These are phyloP conservation scores for Epithele typhae DNA, from an alignment of 768 basidiomycete genomes.

Conservation along the genomic window DNA sequence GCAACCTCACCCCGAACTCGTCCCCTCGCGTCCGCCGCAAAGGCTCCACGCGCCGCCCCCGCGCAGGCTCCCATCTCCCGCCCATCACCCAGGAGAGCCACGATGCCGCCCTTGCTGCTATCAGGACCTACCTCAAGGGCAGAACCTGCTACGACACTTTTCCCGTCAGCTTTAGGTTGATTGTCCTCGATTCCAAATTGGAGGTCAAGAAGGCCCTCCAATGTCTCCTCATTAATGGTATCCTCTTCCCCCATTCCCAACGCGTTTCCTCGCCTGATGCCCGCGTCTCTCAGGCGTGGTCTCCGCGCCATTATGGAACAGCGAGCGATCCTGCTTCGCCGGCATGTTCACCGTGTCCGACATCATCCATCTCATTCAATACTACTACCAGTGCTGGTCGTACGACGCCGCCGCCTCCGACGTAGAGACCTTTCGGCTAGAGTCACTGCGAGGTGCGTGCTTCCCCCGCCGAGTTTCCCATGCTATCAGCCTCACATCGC, in stretches of 20 bases:
- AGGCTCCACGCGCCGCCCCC: conserved; percentile 48
- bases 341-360: conserved; percentile 99
- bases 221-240: conserved; percentile 80
- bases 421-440: conserved; percentile 88
- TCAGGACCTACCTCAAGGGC: conserved; percentile 79
- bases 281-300: conserved; percentile 70
- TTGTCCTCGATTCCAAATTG: conserved; percentile 93
- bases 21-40: conserved; percentile 53
- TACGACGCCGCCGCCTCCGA: conserved; percentile 84
- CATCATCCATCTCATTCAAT: conserved; percentile 98
- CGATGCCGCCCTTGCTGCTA: conserved; percentile 60
- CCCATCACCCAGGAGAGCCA: conserved; percentile 57
- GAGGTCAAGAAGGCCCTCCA: conserved; percentile 94
- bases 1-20: conserved; percentile 43
- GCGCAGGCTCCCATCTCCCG: conserved; percentile 57
- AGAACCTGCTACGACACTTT: conserved; percentile 94
- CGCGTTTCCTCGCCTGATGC: conserved; percentile 5
- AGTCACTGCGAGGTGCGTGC: conserved; percentile 77
- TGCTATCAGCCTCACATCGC: conserved; percentile 5
- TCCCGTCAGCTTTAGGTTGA: conserved; percentile 93
- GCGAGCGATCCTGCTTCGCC: conserved; percentile 85
- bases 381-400: conserved; percentile 85
- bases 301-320: conserved; percentile 98
- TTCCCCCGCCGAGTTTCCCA: conserved; percentile 5
- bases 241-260: not conserved